Conservation (phyloP, 1,284 basidiomycete species). For the Cryptococcus sp. region DNA sequence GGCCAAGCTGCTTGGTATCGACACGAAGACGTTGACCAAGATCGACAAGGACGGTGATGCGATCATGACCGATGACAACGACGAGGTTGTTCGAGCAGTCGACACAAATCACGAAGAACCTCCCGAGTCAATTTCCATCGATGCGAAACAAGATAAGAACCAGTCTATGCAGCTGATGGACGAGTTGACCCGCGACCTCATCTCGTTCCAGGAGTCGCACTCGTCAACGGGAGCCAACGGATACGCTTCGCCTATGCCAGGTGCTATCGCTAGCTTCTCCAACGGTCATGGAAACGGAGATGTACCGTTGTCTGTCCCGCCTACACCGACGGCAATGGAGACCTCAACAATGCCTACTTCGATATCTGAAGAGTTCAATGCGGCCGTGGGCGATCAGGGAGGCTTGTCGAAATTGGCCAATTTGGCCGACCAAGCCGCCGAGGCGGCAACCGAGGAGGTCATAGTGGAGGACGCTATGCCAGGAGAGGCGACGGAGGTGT, state of each 20-base stretch:
- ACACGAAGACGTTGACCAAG: constrained; percentile 14
- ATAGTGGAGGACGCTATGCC: constrained; percentile 2
- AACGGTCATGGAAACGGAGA: constrained; percentile 11
- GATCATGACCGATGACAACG: constrained; percentile 9
- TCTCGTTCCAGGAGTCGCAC: constrained; percentile 82
- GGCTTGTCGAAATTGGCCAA: not conserved
- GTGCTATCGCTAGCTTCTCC: constrained; percentile 15
- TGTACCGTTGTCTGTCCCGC: constrained; percentile 3
- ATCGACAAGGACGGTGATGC: constrained; percentile 5
- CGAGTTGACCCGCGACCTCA: constrained; percentile 80
- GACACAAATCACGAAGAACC: not conserved
- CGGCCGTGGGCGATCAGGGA: not conserved
- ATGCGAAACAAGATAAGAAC: constrained; percentile 20
- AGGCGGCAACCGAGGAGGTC: not conserved
- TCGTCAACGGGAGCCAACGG: constrained; percentile 59
- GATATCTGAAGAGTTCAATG: not conserved
- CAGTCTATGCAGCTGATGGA: constrained; percentile 63
- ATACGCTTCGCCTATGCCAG: constrained; percentile 28
- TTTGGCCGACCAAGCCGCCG: not conserved
- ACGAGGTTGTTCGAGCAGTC: constrained; percentile 8
- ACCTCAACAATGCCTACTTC: not conserved
- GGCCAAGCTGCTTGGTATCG: constrained; percentile 63
- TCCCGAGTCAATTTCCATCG: not conserved
- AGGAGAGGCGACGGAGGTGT: constrained; percentile 27
- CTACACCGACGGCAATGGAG: constrained; percentile 1